Conservation (phyloP, 768 basidiomycete genomes). For the Russula emetica region DNA sequence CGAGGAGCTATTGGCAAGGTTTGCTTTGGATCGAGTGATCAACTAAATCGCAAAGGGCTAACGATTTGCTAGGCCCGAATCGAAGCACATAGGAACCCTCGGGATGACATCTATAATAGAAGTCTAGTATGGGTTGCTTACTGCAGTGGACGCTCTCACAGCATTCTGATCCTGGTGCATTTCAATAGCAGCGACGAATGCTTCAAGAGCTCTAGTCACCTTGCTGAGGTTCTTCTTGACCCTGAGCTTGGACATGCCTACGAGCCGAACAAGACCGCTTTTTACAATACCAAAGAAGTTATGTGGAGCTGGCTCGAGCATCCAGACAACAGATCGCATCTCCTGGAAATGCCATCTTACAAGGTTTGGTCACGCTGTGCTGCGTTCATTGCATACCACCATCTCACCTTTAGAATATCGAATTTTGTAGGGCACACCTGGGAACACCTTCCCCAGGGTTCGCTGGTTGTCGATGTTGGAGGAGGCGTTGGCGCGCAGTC, state of each 20-base stretch:
- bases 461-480: slow-evolving; percentile 19
- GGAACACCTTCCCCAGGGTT: slow-evolving; percentile 9
- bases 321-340: slow-evolving; percentile 7
- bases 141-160: no score
- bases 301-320: slow-evolving; percentile 6
- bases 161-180: background rate
- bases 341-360: background rate
- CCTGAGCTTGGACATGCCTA: slow-evolving; percentile 4
- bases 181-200: slow-evolving; percentile 24
- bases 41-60: slow-evolving; percentile 18
- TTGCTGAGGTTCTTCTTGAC: slow-evolving; percentile 28
- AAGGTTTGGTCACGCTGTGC: slow-evolving; percentile 1
- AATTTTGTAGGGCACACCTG: slow-evolving; percentile 5
- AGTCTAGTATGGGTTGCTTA: slow-evolving; percentile 2
- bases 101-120: slow-evolving; percentile 13
- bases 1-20: slow-evolving; percentile 26
- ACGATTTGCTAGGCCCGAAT: slow-evolving; percentile 7
- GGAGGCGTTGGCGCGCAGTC: slow-evolving; percentile 6
- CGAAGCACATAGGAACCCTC: slow-evolving; percentile 13
- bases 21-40: background rate
- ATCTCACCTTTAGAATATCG: background rate
- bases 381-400: background rate
- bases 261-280: slow-evolving; percentile 1
- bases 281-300: background rate
- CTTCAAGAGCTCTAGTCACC: slow-evolving; percentile 27